phyloP scores from a whole-genome alignment of 441 rosid genomes.

The Corymbia citriodora region DNA sequence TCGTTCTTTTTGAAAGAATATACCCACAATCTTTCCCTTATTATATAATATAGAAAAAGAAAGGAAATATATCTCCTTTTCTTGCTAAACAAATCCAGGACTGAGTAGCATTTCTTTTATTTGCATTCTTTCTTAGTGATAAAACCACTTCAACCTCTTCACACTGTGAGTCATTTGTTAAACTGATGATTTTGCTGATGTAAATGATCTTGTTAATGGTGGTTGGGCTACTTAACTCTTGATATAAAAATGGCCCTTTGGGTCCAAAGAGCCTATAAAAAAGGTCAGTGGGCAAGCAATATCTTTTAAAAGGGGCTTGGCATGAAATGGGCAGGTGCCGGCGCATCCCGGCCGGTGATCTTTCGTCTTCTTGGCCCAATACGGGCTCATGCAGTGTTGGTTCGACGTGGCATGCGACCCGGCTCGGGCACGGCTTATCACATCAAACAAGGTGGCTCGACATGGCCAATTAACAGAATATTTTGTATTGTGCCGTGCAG shows the following conservation, averaged over 20 bases:
- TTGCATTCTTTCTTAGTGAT: neutral
- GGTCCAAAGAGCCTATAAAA: neutral
- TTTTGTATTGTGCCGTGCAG: neutral
- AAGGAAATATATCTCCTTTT: neutral
- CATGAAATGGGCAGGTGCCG: neutral
- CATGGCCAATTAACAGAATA: neutral
- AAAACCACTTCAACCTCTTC: neutral
- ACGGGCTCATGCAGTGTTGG: neutral
- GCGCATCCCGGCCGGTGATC: neutral
- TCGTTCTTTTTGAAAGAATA: neutral
- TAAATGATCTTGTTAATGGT: neutral
- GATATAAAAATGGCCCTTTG: neutral
- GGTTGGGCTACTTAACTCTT: neutral
- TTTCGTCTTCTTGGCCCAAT: neutral
- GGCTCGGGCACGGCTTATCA: neutral
- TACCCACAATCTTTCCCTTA: neutral
- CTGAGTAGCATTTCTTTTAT: neutral
- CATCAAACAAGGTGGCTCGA: neutral
- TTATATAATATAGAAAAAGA: neutral
- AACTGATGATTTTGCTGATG: neutral
- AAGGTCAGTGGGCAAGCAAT: neutral
- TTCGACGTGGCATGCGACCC: neutral
- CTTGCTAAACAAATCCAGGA: neutral
- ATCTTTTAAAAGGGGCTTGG: neutral
- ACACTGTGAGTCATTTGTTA: neutral